Conservation (phyloP, 345 rosid species). For the Populus alba region DNA sequence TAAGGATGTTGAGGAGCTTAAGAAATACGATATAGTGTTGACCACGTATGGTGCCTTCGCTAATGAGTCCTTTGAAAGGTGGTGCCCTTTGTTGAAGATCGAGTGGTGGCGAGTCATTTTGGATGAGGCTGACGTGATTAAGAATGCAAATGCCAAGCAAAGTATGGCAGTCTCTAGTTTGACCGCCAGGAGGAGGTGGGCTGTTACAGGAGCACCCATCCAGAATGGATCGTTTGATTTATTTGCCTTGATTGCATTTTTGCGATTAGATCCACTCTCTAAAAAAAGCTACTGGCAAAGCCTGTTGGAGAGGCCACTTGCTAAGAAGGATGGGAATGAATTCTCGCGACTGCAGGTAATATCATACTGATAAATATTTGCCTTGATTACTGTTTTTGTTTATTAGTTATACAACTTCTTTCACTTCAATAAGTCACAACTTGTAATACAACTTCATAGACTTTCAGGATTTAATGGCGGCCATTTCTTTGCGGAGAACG, state of each 20-base stretch:
- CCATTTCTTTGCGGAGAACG: constrained; percentile 80
- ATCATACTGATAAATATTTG: background rate
- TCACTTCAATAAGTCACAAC: background rate
- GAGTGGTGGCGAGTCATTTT: constrained; percentile 88
- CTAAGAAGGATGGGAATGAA: constrained; percentile 50
- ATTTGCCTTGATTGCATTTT: constrained; percentile 78
- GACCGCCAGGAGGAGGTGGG: constrained; percentile 75
- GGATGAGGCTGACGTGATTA: constrained; percentile 89
- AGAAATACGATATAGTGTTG: constrained; percentile 66
- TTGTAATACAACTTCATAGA: background rate
- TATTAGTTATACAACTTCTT: constrained; percentile 2
- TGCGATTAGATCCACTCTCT: constrained; percentile 81
- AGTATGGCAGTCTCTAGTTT: constrained; percentile 57
- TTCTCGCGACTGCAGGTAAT: constrained; percentile 74
- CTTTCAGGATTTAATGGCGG: constrained; percentile 58
- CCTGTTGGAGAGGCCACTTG: constrained; percentile 73
- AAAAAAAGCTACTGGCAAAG: constrained; percentile 75
- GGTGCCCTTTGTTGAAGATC: constrained; percentile 58
- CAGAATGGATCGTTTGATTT: constrained; percentile 79
- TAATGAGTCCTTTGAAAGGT: constrained; percentile 26
- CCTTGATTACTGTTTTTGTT: background rate
- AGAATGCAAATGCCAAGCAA: constrained; percentile 77
- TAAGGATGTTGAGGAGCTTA: constrained; percentile 51
- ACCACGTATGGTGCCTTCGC: constrained; percentile 73
- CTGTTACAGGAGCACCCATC: constrained; percentile 88